Percentiles rank a stretch among this genome's conserved stretches.
Conservation (phyloP, 768 basidiomycete genomes). For the Filobasidium floriforme region DNA sequence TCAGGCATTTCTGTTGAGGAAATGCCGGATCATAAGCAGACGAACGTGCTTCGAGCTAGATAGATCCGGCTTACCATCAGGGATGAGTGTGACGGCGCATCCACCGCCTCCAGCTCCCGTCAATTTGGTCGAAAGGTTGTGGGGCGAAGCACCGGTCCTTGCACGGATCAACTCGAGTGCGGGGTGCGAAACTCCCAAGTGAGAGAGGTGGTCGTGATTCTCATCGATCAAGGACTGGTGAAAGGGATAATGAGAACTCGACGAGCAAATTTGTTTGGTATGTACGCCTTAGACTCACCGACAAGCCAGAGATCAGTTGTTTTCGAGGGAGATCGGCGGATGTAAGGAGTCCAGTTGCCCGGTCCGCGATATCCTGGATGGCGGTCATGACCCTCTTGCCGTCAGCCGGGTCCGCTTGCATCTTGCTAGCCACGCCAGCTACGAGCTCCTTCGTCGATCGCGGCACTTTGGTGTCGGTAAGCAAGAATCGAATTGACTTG, state of each 20-base stretch:
- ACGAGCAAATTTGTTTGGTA: conserved; percentile 10
- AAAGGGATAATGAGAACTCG: background rate
- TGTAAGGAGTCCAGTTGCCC: conserved; percentile 65
- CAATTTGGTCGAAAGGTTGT: conserved; percentile 66
- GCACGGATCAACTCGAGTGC: conserved; percentile 70
- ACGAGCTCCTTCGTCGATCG: conserved; percentile 92
- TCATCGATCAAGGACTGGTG: conserved; percentile 69
- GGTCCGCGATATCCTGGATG: conserved; percentile 78
- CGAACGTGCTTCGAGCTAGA: background rate
- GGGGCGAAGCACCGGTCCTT: conserved; percentile 60
- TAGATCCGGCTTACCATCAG: conserved; percentile 61
- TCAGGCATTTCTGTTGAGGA: conserved; percentile 61
- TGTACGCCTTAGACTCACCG: conserved; percentile 51
- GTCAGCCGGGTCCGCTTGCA: conserved; percentile 63
- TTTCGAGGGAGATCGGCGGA: conserved; percentile 49
- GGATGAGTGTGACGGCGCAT: conserved; percentile 91
- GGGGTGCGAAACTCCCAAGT: conserved; percentile 85
- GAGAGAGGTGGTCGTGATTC: conserved; percentile 77
- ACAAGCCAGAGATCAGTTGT: conserved; percentile 58
- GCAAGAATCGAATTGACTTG: conserved; percentile 77
- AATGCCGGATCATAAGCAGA: background rate
- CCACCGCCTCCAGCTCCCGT: conserved; percentile 98
- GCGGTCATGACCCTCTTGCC: conserved; percentile 68
- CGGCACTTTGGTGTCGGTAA: conserved; percentile 87
- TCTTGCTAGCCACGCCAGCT: conserved; percentile 63